Conservation (phyloP, 352 stramenopile species). For the Phytophthora colocasiae region DNA sequence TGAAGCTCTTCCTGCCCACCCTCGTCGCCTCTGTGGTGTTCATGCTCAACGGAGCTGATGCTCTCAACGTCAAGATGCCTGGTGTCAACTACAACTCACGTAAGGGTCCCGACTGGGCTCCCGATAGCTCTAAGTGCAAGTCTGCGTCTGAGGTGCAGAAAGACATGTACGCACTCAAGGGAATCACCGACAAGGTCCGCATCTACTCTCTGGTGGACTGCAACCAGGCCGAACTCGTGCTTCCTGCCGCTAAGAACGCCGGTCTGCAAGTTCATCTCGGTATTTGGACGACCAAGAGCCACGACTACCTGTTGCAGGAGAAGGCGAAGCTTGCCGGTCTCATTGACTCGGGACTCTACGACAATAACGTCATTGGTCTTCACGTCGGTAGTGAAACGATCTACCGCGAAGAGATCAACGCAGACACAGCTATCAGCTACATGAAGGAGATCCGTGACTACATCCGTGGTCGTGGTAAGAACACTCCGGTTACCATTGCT, state of each 20-base stretch:
- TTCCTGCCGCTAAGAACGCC: slow-evolving; percentile 51
- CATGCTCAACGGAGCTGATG: slow-evolving; percentile 39
- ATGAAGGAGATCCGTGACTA: slow-evolving; percentile 66
- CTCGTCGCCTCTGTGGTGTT: slow-evolving; percentile 27
- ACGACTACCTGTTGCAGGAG: slow-evolving; percentile 54
- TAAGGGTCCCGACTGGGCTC: slow-evolving; percentile 58
- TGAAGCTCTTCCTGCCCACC: slow-evolving; percentile 45
- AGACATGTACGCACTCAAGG: slow-evolving; percentile 66
- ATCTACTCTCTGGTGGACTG: slow-evolving; percentile 77
- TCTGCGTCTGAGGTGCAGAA: slow-evolving; percentile 43
- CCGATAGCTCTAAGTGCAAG: slow-evolving; percentile 59
- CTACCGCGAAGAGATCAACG: slow-evolving; percentile 72
- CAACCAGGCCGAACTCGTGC: slow-evolving; percentile 50
- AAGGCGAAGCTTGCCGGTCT: slow-evolving; percentile 50
- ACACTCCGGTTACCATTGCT: slow-evolving; percentile 70
- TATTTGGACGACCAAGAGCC: slow-evolving; percentile 60
- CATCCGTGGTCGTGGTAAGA: slow-evolving; percentile 44
- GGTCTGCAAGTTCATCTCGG: slow-evolving; percentile 66
- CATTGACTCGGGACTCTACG: slow-evolving; percentile 49
- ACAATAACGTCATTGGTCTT: slow-evolving; percentile 58
- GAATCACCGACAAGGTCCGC: slow-evolving; percentile 59
- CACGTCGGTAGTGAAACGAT: slow-evolving; percentile 75
- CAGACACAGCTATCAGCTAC: slow-evolving; percentile 63
- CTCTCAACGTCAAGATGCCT: slow-evolving; percentile 64
- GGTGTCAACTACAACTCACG: slow-evolving; percentile 83